phyloP scores from a whole-genome alignment of 163 green algal genomes.

The Scenedesmus sp. region DNA sequence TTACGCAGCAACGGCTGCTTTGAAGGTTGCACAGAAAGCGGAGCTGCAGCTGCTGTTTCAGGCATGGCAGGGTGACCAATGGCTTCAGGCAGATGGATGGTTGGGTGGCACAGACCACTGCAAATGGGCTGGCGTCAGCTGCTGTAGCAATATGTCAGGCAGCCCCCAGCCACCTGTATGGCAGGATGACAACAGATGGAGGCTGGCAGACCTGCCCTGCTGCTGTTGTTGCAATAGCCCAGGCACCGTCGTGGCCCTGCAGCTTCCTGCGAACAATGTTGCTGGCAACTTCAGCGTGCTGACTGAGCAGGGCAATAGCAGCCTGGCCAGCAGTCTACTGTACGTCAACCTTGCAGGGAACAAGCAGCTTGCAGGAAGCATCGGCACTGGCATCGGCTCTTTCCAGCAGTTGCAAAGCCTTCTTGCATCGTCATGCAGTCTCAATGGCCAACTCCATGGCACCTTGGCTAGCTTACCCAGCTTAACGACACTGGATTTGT shows the following conservation, averaged over 20 bases:
- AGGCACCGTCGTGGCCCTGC: constrained; percentile 15
- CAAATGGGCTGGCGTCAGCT: constrained; percentile 15
- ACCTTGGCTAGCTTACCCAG: neutral
- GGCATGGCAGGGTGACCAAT: neutral
- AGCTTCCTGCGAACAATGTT: constrained; percentile 22
- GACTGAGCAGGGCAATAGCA: too few species aligned
- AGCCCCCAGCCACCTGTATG: neutral
- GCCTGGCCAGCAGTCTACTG: neutral
- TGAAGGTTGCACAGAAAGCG: neutral
- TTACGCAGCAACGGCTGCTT: neutral
- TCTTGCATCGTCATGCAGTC: neutral
- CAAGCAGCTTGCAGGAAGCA: neutral
- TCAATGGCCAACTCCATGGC: neutral
- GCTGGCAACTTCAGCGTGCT: neutral
- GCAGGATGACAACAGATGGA: neutral
- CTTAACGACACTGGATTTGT: neutral
- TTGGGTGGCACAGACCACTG: neutral
- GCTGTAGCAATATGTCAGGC: neutral
- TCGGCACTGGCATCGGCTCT: neutral
- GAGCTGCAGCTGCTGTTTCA: neutral
- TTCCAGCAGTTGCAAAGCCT: constrained; percentile 23
- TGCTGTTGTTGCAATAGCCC: constrained; percentile 25
- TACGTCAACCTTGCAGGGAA: constrained; percentile 6
- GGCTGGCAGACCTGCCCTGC: neutral
- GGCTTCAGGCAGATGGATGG: neutral